Percentiles rank a stretch among this genome's conserved stretches.
These are phyloP conservation scores for Exidia glandulosa DNA, from an alignment of 768 basidiomycete genomes.

Conservation along the genomic window DNA sequence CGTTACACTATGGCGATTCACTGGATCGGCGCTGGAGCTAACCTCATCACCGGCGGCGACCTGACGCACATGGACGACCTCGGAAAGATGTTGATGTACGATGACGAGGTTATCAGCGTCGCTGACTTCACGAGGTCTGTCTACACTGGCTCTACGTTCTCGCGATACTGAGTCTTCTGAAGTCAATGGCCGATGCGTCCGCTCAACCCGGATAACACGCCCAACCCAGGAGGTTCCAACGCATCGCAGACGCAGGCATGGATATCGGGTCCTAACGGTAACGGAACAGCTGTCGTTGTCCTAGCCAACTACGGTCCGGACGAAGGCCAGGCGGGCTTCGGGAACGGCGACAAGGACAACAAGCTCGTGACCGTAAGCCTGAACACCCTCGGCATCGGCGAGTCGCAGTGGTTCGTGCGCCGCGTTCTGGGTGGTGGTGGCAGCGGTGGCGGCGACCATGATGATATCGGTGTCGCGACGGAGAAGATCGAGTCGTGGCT, in stretches of 20 bases:
- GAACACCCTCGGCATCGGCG: background rate
- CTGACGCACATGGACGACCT: background rate
- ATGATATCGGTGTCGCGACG: background rate
- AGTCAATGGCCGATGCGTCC: slow-evolving; percentile 2
- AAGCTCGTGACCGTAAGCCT: background rate
- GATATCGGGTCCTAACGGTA: background rate
- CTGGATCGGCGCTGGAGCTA: slow-evolving; percentile 2
- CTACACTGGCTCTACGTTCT: no score
- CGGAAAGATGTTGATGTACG: background rate
- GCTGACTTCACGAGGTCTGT: background rate
- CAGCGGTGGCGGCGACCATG: background rate
- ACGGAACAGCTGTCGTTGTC: background rate
- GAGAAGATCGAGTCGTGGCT: background rate
- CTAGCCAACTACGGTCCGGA: slow-evolving; percentile 1
- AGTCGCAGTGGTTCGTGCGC: background rate
- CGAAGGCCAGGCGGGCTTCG: background rate
- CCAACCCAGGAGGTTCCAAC: background rate
- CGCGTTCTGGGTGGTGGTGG: background rate
- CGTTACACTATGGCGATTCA: background rate
- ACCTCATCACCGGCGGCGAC: background rate
- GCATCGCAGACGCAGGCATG: slow-evolving; percentile 3
- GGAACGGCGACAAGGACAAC: background rate
- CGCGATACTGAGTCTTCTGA: no score
- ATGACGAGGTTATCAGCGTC: background rate
- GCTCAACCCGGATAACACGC: background rate